phyloP scores from a whole-genome alignment of 1,139 yeast species.

The Groenewaldozyma auringiensis region DNA sequence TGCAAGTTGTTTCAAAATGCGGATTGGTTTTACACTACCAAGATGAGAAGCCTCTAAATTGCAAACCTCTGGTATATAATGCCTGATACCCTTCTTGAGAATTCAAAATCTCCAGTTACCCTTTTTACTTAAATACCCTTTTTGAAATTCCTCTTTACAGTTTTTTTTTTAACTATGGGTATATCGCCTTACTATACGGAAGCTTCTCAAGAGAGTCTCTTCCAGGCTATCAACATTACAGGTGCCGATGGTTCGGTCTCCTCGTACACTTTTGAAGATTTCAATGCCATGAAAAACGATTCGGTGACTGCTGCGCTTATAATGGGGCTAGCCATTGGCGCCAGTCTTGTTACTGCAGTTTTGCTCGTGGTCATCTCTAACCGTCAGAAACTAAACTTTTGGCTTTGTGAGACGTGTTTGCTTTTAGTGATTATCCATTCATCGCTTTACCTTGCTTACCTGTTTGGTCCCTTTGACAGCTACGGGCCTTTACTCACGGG shows the following conservation, averaged over 20 bases:
- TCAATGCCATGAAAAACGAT: constrained; percentile 31
- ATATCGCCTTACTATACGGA: constrained; percentile 5
- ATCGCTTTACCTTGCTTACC: constrained; percentile 46
- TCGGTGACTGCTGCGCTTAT: constrained; percentile 30
- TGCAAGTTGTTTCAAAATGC: not conserved
- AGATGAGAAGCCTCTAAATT: too few relatives aligned
- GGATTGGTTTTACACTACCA: too few relatives aligned
- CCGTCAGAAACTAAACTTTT: constrained; percentile 54
- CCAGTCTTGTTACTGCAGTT: constrained; percentile 25
- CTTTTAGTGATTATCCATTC: constrained; percentile 50
- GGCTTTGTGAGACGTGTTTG: constrained; percentile 57
- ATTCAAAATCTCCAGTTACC: too few relatives aligned
- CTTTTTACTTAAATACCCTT: not conserved
- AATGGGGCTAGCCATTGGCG: constrained; percentile 35
- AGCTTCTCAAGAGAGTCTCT: constrained; percentile 11
- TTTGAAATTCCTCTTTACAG: not conserved
- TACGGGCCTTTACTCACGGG: constrained; percentile 48
- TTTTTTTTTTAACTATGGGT: not conserved
- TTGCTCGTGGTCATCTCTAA: constrained; percentile 16
- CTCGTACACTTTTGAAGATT: constrained; percentile 30
- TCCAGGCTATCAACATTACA: constrained; percentile 15
- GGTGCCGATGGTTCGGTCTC: constrained; percentile 23
- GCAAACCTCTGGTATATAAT: too few relatives aligned
- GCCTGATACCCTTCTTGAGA: too few relatives aligned
- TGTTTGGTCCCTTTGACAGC: constrained; percentile 46